phyloP scores from a whole-genome alignment of 2,329 filamentous ascomycete species.

The Fusarium bulbicola region DNA sequence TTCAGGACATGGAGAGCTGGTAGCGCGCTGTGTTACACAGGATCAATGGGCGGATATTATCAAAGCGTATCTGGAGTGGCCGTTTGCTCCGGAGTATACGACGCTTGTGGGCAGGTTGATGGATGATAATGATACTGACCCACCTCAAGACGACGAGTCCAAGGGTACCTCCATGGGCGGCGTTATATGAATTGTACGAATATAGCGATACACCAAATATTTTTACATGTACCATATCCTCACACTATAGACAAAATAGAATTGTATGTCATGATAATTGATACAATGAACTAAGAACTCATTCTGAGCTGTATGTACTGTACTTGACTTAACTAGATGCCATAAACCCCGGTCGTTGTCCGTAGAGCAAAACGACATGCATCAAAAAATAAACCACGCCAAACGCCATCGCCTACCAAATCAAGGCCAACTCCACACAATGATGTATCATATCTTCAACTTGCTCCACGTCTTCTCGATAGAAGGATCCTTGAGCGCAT shows the following conservation, averaged over 20 bases:
- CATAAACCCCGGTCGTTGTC: slow-evolving; percentile 19
- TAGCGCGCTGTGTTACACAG: slow-evolving; percentile 59
- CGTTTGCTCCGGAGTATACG: slow-evolving; percentile 63
- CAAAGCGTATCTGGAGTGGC: slow-evolving; percentile 71
- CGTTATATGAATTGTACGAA: background rate
- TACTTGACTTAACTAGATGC: slow-evolving; percentile 1
- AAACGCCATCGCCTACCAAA: slow-evolving; percentile 34
- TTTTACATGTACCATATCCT: slow-evolving; percentile 5
- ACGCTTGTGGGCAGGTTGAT: slow-evolving; percentile 57
- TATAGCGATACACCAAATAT: background rate
- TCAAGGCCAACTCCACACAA: slow-evolving; percentile 32
- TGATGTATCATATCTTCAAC: slow-evolving; percentile 36
- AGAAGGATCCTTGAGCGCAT: slow-evolving; percentile 52
- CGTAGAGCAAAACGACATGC: slow-evolving; percentile 22
- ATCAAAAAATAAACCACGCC: slow-evolving; percentile 17
- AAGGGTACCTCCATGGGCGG: slow-evolving; percentile 29
- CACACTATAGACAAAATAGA: background rate
- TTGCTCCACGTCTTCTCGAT: slow-evolving; percentile 45
- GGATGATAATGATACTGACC: slow-evolving; percentile 39
- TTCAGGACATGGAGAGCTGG: slow-evolving; percentile 52
- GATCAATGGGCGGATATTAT: slow-evolving; percentile 67
- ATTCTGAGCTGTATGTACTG: slow-evolving; percentile 31
- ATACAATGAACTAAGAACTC: slow-evolving; percentile 24
- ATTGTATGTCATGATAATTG: slow-evolving; percentile 8
- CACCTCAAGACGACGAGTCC: slow-evolving; percentile 39